phyloP scores from a whole-genome alignment of 1,284 basidiomycete genomes.

The Ganoderma meredithae region DNA sequence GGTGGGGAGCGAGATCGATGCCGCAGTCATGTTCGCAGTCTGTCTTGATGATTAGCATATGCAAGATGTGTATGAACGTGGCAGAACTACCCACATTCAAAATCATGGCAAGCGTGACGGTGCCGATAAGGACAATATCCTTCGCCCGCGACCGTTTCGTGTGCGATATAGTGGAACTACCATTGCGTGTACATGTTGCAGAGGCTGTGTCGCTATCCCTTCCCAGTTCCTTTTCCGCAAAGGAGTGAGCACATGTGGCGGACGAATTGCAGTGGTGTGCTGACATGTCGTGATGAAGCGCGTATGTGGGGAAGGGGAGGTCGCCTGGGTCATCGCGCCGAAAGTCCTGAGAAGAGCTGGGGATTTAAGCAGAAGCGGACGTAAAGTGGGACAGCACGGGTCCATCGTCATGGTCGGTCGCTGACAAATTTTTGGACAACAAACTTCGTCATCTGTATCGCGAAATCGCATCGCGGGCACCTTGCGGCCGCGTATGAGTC shows the following conservation, averaged over 20 bases:
- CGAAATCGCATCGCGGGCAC: neutral
- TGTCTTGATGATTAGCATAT: conserved; percentile 19
- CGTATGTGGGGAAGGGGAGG: neutral
- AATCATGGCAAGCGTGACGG: conserved; percentile 44
- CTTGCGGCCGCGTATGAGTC: neutral
- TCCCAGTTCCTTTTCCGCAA: neutral
- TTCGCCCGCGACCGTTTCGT: conserved; percentile 19
- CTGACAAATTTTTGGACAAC: neutral
- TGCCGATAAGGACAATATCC: conserved; percentile 37
- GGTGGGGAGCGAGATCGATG: conserved; percentile 59
- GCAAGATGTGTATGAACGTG: neutral
- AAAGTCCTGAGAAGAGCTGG: neutral
- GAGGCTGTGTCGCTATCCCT: neutral
- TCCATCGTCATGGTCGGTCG: neutral
- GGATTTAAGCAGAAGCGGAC: neutral
- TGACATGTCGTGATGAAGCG: neutral
- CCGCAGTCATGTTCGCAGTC: conserved; percentile 44
- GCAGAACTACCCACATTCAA: conserved; percentile 38
- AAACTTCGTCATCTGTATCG: neutral
- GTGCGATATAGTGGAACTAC: neutral
- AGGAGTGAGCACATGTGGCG: neutral
- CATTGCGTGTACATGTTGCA: neutral
- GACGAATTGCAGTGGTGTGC: neutral
- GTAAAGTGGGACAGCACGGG: neutral
- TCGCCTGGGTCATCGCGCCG: neutral